Percentiles rank a stretch among this genome's conserved stretches.
Evolutionary conservation across 2,329 filamentous ascomycete species (phyloP).

Genomic region (Mariannaea elegans): DNA sequence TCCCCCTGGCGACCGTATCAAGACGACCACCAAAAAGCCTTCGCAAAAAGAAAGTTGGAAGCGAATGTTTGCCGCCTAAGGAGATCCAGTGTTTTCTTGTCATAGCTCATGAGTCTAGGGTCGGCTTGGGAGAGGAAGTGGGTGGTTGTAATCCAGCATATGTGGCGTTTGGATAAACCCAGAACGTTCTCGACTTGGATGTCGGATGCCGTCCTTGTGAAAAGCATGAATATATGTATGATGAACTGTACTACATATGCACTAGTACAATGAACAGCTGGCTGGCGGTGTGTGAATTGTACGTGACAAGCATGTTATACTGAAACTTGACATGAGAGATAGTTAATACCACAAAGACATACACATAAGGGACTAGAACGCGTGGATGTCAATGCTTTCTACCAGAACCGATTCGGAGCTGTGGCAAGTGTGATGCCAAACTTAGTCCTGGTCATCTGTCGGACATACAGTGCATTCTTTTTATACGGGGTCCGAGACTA

Average conservation of each 20-base stretch:
- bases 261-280: neutral
- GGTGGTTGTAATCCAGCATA: conserved; percentile 9
- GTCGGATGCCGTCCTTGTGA: neutral
- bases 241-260: conserved; percentile 9
- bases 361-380: neutral
- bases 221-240: neutral
- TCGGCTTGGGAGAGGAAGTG: conserved; percentile 11
- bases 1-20: conserved; percentile 4
- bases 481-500: neutral
- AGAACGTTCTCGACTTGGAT: conserved; percentile 7
- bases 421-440: conserved; percentile 11
- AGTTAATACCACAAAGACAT: neutral
- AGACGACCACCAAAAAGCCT: neutral
- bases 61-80: conserved; percentile 7
- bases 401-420: neutral
- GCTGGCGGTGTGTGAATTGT: neutral
- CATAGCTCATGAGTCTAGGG: conserved; percentile 8
- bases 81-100: conserved; percentile 1
- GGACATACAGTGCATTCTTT: neutral
- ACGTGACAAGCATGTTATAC: neutral
- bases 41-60: conserved; percentile 7
- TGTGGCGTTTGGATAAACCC: conserved; percentile 13
- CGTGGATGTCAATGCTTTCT: neutral
- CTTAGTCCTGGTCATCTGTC: neutral
- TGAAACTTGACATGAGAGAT: conserved; percentile 2